phyloP scores from a whole-genome alignment of 495 filamentous ascomycete genomes.

The Aspergillus homomorphus region DNA sequence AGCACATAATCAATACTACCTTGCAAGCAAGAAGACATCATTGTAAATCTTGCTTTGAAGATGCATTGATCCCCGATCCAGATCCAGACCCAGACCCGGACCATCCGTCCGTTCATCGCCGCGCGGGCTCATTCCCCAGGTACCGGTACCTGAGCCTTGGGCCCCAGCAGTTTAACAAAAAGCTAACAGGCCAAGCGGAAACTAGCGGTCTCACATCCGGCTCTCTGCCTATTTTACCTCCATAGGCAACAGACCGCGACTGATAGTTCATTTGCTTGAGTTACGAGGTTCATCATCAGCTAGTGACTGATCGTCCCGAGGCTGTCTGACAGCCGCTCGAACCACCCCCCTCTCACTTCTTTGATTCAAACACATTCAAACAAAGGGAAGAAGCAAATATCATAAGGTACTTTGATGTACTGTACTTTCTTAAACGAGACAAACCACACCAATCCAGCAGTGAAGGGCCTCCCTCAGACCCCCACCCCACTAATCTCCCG shows the following conservation, averaged over 20 bases:
- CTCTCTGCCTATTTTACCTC: slow-evolving; percentile 5
- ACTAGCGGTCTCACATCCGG: not conserved
- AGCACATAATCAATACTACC: no score
- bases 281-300: slow-evolving; percentile 3
- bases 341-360: not conserved
- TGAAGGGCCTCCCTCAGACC: no score
- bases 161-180: not conserved
- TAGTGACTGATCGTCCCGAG: slow-evolving; percentile 8
- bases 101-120: no score
- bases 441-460: not conserved
- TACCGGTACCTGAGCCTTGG: not conserved
- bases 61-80: no score
- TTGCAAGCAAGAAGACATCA: no score
- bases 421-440: not conserved
- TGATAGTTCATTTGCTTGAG: not conserved
- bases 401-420: slow-evolving; percentile 1
- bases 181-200: not conserved
- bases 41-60: no score
- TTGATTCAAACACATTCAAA: slow-evolving; percentile 10
- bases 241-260: not conserved
- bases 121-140: not conserved
- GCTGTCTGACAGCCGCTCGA: not conserved
- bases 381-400: slow-evolving; percentile 17
- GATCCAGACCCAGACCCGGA: no score
- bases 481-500: not conserved